Evolutionary conservation across 176 grass and related monocot species (phyloP).

Genomic region (Stipa capillata): DNA sequence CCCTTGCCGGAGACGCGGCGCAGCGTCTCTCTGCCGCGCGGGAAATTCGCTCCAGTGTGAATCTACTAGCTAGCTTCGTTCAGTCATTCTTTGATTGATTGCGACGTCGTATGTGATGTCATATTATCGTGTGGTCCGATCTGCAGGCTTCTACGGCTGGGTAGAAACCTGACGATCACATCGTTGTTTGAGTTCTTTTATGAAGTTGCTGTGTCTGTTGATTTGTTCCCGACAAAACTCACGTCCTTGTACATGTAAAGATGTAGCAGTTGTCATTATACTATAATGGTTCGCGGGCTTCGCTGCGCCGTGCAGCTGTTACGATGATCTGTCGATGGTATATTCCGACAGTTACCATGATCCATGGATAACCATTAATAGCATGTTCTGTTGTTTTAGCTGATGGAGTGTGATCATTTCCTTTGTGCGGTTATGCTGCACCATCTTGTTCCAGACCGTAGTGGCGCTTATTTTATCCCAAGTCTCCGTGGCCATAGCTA

Average conservation of each 20-base stretch:
- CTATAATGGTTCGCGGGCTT: no score
- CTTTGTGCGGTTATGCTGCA: no score
- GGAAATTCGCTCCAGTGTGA: slow-evolving; percentile 42
- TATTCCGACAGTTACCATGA: no score
- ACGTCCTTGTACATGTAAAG: not conserved
- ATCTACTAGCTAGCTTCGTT: not conserved
- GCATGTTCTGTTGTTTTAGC: no score
- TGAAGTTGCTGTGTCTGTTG: not conserved
- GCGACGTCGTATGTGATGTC: not conserved
- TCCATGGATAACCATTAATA: no score
- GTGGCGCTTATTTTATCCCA: no score
- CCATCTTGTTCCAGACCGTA: no score
- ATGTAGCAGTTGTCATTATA: not conserved
- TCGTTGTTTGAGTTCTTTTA: not conserved
- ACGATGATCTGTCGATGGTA: no score
- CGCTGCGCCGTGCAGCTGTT: no score
- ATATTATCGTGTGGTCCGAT: not conserved
- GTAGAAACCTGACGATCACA: slow-evolving; percentile 13
- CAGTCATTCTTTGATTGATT: slow-evolving; percentile 21
- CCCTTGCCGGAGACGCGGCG: slow-evolving; percentile 35
- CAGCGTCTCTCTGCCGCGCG: slow-evolving; percentile 54
- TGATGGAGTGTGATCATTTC: no score
- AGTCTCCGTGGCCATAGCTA: no score
- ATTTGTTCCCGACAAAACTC: not conserved
- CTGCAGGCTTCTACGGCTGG: slow-evolving; percentile 11